phyloP scores from a whole-genome alignment of 1,284 basidiomycete species.

The Cutaneotrichosporon spelunceum region DNA sequence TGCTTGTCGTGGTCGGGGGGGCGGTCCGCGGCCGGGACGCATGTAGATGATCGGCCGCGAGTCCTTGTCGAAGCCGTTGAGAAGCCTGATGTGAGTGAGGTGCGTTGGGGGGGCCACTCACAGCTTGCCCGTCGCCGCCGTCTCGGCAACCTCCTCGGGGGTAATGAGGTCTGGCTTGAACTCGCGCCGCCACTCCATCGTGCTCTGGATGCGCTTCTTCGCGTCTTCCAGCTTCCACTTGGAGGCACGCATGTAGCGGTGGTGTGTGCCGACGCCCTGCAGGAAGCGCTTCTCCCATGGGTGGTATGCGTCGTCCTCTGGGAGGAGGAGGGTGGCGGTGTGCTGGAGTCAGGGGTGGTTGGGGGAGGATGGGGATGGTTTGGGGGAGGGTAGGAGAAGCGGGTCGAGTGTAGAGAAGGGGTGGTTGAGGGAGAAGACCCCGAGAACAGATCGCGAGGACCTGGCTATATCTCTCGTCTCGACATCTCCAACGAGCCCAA shows the following conservation, averaged over 20 bases:
- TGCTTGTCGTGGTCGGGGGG: conserved; percentile 69
- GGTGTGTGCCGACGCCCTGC: conserved; percentile 65
- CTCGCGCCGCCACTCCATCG: conserved; percentile 74
- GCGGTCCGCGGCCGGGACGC: conserved; percentile 78
- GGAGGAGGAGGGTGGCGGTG: conserved; percentile 61
- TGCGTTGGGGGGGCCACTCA: conserved; percentile 47
- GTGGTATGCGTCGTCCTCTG: conserved; percentile 65
- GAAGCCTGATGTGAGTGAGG: conserved; percentile 55
- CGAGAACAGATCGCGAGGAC: too few relatives aligned
- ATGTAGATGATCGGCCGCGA: conserved; percentile 78
- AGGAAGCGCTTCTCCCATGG: conserved; percentile 74
- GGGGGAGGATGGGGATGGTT: conserved; percentile 6
- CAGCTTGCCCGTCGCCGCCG: conserved; percentile 82
- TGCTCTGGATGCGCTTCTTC: conserved; percentile 69
- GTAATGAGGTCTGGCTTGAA: conserved; percentile 75
- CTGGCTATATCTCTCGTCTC: too few relatives aligned
- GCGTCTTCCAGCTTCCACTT: conserved; percentile 78
- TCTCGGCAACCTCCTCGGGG: conserved; percentile 68
- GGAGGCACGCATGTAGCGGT: conserved; percentile 75
- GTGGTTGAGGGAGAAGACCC: not conserved
- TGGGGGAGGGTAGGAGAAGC: not conserved
- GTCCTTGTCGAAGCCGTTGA: conserved; percentile 77
- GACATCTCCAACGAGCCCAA: too few relatives aligned
- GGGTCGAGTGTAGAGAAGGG: not conserved
- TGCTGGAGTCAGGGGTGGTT: conserved; percentile 56